Evolutionary conservation across 1,284 basidiomycete genomes (phyloP), one percentile per base, ranked within the genome.

Genomic region (Cryptococcus hybrid): DNA sequence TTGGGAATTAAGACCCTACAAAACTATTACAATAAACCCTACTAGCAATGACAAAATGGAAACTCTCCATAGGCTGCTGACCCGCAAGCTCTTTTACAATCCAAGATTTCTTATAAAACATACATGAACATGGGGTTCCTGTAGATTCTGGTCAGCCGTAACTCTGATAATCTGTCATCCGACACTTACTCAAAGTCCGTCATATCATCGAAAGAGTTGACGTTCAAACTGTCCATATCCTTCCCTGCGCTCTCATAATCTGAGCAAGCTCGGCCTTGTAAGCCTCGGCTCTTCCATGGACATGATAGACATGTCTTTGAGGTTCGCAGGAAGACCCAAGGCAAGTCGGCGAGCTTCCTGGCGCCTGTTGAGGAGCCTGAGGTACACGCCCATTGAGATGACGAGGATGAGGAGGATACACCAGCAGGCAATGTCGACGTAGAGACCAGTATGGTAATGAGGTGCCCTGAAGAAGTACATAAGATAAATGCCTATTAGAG

Each of bases 311-410:
- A 69, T 72, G 58, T 76, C 75, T 60, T 73, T 70, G 56, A 75
- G 47, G 37, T 71, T 58, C 38, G 63, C 68, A 4, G 72, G 69
- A 36, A 71, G 56, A 47, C 75, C 75, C 35, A 74, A 52, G 34
- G 72, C 72, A 55, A 70, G 61, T 24, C 75, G 64, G 36, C 67
- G 57, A 3, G 62, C 60, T 57, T 72, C 70, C 54, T 76, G 70
- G 47, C 61, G 61, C 35, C 54, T 55, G 68, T 75, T 76, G 50
- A 76, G 70, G 47, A 49, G 38, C 15, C 53, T 53, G 37, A 76
- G 72, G 64, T 76, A 69, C 59, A 66, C 65, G 43, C 69, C 73
- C 71, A 73, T 73, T 15, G 62, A 52, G 52, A 74, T 48, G 57
- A 69, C 62, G 43, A 74, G 65, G 59, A 68, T 50, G 59, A 67